Base-by-base conservation (phyloP, 2,329 filamentous ascomycete species). In the Monilinia aucupariae region DNA sequence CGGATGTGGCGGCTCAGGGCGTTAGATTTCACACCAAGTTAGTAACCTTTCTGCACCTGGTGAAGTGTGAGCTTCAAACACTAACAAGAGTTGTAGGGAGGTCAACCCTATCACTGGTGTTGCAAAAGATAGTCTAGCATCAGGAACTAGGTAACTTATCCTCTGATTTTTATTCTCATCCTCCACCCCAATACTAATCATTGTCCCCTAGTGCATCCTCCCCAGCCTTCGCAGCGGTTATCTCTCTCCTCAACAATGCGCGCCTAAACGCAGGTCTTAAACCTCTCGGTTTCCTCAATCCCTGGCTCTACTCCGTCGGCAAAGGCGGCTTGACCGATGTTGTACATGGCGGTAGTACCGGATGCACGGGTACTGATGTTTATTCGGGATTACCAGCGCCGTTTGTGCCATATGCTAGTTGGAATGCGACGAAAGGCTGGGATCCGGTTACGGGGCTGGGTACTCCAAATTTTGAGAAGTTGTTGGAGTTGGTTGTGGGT, bases 181-280 rank as follows among this genome's bases (percentile, higher is more conserved):
- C 20, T 17, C n/a, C 8, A 39, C 13, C 27, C 59, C 25, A 61
- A 61, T 5, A 52, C 53, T 45, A 45, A 55, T 13, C 12, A 2
- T 25, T 13, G 70, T 69, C 20, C 68, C 54, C 1, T 65, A 74
- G 66, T 80, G 83, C 83, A 13, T 80, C 85, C 0, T 74, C 82
- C 0, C 87, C 87, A 0, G 75, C 83, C 0, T 82, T 84, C 30
- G 81, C 83, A 0, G 81, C 78, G 8, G 77, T 89, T 54, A 76
- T 89, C 48, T 77, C 82, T 1, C 78, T 89, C 4, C 74, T 89
- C 62, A 89, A 89, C 68, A 85, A 88, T 68, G 83, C 81, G 0
- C 76, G 83, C 41, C 72, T 87, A 22, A 74, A 78, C 0, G 75
- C 73, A 8, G 81, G 81, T 6, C 79, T 81, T 70, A 67, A 63